These are phyloP conservation scores for Chenopodium album DNA, from an alignment of 148 eudicot genomes.

Conservation along the genomic window DNA sequence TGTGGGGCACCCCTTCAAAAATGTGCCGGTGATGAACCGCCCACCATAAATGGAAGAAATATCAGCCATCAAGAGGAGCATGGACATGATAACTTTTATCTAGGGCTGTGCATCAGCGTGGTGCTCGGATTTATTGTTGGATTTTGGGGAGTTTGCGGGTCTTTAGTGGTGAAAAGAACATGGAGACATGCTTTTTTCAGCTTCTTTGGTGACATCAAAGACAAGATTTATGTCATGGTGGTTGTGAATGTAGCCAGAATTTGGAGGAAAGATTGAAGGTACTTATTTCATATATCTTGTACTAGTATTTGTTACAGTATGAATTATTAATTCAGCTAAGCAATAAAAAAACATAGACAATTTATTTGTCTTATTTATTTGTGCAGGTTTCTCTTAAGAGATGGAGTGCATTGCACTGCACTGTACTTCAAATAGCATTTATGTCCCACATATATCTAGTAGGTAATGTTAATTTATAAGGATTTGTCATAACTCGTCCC, in stretches of 20 bases:
- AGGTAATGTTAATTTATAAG: too few species aligned
- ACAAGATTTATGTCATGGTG: background rate
- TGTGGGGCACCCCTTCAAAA: constrained; percentile 22
- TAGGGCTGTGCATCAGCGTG: constrained; percentile 13
- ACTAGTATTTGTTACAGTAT: background rate
- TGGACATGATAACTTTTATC: background rate
- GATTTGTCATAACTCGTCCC: too few species aligned
- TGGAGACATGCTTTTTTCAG: constrained; percentile 20
- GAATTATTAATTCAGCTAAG: too few species aligned
- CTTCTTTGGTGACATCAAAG: background rate
- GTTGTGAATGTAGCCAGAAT: too few species aligned
- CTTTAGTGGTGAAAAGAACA: constrained; percentile 7
- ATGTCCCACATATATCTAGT: too few species aligned
- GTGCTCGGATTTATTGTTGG: constrained; percentile 14
- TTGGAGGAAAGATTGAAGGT: background rate
- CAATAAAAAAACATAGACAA: too few species aligned
- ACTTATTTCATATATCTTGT: background rate
- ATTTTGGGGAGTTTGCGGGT: constrained; percentile 18
- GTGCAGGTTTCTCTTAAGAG: too few species aligned
- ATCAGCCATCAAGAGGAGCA: background rate
- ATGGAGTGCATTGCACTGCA: too few species aligned
- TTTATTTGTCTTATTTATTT: too few species aligned
- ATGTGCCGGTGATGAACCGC: constrained; percentile 8
- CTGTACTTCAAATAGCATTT: too few species aligned
- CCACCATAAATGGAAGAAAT: background rate